A percentile compares a stretch with the other conserved stretches of the same genome.
These are phyloP conservation scores for Bimuria novae-zelandiae DNA, from an alignment of 2,329 filamentous ascomycete genomes.

Conservation along the genomic window DNA sequence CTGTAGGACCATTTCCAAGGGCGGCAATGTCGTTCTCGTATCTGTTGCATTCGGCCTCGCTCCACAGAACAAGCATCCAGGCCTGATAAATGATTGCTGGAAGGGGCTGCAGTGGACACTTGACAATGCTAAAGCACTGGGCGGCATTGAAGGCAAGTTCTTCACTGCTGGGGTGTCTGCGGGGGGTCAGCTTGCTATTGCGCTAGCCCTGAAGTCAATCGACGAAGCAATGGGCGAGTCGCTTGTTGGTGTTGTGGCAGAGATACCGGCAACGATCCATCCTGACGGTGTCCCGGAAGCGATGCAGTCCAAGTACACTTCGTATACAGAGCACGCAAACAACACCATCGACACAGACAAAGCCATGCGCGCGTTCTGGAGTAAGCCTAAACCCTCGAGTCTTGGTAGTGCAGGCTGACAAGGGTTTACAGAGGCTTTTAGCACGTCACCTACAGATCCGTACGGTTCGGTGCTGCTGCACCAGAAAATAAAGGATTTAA, in stretches of 20 bases:
- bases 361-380: constrained; percentile 44
- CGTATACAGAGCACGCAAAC: constrained; percentile 44
- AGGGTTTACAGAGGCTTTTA: constrained; percentile 33
- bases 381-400: constrained; percentile 22
- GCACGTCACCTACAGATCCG: constrained; percentile 33
- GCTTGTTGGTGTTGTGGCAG: constrained; percentile 46
- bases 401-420: constrained; percentile 30
- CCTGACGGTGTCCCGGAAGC: constrained; percentile 43
- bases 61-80: constrained; percentile 40
- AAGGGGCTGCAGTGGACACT: constrained; percentile 40
- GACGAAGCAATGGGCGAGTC: constrained; percentile 40
- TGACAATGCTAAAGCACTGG: constrained; percentile 27
- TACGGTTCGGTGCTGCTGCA: constrained; percentile 43
- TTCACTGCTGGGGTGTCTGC: constrained; percentile 47
- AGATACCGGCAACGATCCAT: constrained; percentile 46
- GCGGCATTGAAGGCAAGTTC: constrained; percentile 34
- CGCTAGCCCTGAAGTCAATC: constrained; percentile 44
- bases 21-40: constrained; percentile 36
- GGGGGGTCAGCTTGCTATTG: constrained; percentile 46
- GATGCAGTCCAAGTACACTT: constrained; percentile 40
- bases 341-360: constrained; percentile 43
- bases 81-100: constrained; percentile 43
- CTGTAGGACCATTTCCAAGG: constrained; percentile 32
- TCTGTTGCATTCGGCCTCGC: constrained; percentile 45
- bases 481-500: constrained; percentile 31